Conservation (phyloP, 768 basidiomycete species). For the Myochromella boudieri region DNA sequence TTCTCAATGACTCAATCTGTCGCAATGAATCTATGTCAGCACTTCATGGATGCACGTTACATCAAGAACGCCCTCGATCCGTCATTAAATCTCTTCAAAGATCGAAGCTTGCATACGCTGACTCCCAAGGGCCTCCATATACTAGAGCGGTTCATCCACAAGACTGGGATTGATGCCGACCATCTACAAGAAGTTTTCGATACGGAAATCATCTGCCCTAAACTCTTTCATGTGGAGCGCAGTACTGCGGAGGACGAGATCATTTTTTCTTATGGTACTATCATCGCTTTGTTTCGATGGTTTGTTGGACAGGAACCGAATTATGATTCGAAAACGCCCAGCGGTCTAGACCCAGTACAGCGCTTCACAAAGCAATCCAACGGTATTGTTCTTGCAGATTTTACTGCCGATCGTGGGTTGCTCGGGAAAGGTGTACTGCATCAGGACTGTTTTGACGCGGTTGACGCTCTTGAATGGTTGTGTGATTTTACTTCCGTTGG, state of each 20-base stretch:
- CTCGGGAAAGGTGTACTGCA: slow-evolving; percentile 4
- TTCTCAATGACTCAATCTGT: slow-evolving; percentile 13
- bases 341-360: slow-evolving; percentile 18
- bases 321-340: slow-evolving; percentile 36
- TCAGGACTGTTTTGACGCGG: slow-evolving; percentile 58
- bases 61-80: slow-evolving; percentile 68
- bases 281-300: slow-evolving; percentile 72
- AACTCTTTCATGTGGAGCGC: slow-evolving; percentile 76
- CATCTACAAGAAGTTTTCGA: slow-evolving; percentile 61
- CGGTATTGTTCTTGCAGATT: slow-evolving; percentile 4
- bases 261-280: slow-evolving; percentile 63
- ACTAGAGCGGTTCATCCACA: slow-evolving; percentile 70
- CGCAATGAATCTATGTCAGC: slow-evolving; percentile 24
- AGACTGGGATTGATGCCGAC: slow-evolving; percentile 39
- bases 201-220: slow-evolving; percentile 74
- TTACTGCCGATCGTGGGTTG: slow-evolving; percentile 5
- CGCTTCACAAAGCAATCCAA: slow-evolving; percentile 8
- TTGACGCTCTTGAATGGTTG: slow-evolving; percentile 73
- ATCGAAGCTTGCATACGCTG: slow-evolving; percentile 61
- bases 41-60: slow-evolving; percentile 70
- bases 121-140: slow-evolving; percentile 74
- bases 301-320: slow-evolving; percentile 71
- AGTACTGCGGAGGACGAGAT: slow-evolving; percentile 74
- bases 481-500: slow-evolving; percentile 77
- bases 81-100: slow-evolving; percentile 55